Evolutionary conservation across 257 asterid species (phyloP).

Genomic region (Petunia secreta): DNA sequence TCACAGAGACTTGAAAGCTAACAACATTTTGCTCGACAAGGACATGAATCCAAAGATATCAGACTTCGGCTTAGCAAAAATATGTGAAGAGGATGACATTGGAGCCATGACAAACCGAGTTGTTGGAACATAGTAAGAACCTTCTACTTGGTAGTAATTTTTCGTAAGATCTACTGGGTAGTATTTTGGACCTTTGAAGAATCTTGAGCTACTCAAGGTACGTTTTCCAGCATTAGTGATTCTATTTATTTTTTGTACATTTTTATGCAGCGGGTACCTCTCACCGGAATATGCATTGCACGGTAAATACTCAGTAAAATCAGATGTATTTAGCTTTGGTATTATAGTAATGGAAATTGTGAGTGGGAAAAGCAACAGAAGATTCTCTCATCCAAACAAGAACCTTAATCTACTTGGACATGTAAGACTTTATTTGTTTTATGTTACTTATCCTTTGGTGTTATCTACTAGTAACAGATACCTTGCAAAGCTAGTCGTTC

Average conservation of each 20-base stretch:
- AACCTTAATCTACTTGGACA: constrained; percentile 36
- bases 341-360: constrained; percentile 38
- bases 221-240: neutral
- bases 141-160: neutral
- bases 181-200: neutral
- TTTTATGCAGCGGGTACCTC: constrained; percentile 37
- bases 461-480: neutral
- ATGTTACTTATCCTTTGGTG: neutral
- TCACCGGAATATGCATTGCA: constrained; percentile 39
- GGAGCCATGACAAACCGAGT: constrained; percentile 48
- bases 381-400: constrained; percentile 32
- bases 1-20: constrained; percentile 55
- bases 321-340: constrained; percentile 46
- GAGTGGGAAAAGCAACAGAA: constrained; percentile 40
- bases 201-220: neutral
- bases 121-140: constrained; percentile 57
- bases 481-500: neutral
- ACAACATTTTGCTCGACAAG: constrained; percentile 53
- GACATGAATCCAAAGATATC: constrained; percentile 59
- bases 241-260: neutral
- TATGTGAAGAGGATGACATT: constrained; percentile 45
- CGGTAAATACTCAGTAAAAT: constrained; percentile 38
- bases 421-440: constrained; percentile 24
- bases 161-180: neutral
- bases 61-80: constrained; percentile 55